These are phyloP conservation scores for Fraxinus americana DNA, from an alignment of 257 asterid species.

Conservation along the genomic window DNA sequence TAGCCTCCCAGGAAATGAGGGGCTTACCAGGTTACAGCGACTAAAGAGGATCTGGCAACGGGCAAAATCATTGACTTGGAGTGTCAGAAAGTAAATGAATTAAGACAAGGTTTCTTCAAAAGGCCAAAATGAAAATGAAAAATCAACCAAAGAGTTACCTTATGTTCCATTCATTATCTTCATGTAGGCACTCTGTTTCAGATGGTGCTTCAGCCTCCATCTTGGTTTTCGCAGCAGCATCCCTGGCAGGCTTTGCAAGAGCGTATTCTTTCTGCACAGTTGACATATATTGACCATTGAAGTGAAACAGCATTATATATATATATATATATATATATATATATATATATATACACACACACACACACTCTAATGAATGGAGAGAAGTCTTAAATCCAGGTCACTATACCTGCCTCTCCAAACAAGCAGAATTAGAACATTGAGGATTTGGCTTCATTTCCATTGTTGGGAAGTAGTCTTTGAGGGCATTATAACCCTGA, in stretches of 20 bases:
- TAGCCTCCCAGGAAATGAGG: not conserved
- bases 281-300: constrained; percentile 7
- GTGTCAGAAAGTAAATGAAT: not conserved
- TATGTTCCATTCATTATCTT: constrained; percentile 94
- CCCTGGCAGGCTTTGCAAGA: constrained; percentile 82
- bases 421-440: constrained; percentile 91
- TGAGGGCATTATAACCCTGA: constrained; percentile 96
- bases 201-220: constrained; percentile 52
- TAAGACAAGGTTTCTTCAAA: not conserved
- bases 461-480: constrained; percentile 95
- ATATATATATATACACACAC: not conserved
- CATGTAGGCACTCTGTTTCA: constrained; percentile 69
- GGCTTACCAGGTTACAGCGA: no score
- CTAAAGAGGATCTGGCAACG: constrained; percentile 2
- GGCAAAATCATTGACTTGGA: not conserved
- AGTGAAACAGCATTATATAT: constrained; percentile 2
- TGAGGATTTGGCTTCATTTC: constrained; percentile 98
- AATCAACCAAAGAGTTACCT: constrained; percentile 43
- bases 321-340: not conserved
- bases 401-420: constrained; percentile 84
- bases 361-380: not conserved
- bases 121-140: not conserved
- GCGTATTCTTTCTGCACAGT: constrained; percentile 70
- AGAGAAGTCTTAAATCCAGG: constrained; percentile 13
- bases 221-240: constrained; percentile 84